Conservation (phyloP, 495 filamentous ascomycete genomes). For the Penicillium verhagenii region DNA sequence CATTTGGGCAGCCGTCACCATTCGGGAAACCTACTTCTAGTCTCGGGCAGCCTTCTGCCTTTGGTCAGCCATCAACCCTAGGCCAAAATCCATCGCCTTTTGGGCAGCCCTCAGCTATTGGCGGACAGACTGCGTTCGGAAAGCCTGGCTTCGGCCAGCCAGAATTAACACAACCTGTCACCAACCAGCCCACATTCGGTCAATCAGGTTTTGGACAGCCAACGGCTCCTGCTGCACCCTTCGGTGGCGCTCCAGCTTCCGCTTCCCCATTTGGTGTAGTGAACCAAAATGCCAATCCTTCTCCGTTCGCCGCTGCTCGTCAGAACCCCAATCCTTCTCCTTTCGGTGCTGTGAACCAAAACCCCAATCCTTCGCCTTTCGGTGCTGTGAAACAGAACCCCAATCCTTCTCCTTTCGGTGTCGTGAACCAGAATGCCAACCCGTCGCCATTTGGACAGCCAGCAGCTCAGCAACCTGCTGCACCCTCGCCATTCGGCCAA, state of each 20-base stretch:
- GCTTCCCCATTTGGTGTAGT: slow-evolving; percentile 9
- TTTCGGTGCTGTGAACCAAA: slow-evolving; percentile 20
- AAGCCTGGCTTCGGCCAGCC: slow-evolving; percentile 21
- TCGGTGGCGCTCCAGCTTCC: slow-evolving; percentile 1
- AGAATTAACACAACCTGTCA: slow-evolving; percentile 32
- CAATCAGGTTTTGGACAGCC: slow-evolving; percentile 39
- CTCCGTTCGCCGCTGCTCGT: neutral
- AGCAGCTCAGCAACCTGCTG: slow-evolving; percentile 19
- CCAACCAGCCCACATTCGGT: slow-evolving; percentile 24
- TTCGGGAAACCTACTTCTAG: slow-evolving; percentile 35
- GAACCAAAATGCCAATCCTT: slow-evolving; percentile 1
- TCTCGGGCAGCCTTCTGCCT: slow-evolving; percentile 36
- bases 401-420: slow-evolving; percentile 24
- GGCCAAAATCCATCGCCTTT: slow-evolving; percentile 23
- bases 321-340: slow-evolving; percentile 7
- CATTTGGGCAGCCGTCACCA: slow-evolving; percentile 31
- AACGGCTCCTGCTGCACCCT: slow-evolving; percentile 17
- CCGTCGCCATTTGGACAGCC: slow-evolving; percentile 2
- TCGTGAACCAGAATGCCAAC: neutral
- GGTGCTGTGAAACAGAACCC: slow-evolving; percentile 7
- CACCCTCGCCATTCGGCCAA: slow-evolving; percentile 20
- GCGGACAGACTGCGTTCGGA: slow-evolving; percentile 34
- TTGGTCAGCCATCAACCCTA: slow-evolving; percentile 33
- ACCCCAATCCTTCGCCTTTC: slow-evolving; percentile 19
- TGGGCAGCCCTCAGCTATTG: slow-evolving; percentile 35